Percentiles rank a stretch among this genome's conserved stretches.
Evolutionary conservation across 208 protist genomes (phyloP).

Genomic region (Leishmania gerbilli): DNA sequence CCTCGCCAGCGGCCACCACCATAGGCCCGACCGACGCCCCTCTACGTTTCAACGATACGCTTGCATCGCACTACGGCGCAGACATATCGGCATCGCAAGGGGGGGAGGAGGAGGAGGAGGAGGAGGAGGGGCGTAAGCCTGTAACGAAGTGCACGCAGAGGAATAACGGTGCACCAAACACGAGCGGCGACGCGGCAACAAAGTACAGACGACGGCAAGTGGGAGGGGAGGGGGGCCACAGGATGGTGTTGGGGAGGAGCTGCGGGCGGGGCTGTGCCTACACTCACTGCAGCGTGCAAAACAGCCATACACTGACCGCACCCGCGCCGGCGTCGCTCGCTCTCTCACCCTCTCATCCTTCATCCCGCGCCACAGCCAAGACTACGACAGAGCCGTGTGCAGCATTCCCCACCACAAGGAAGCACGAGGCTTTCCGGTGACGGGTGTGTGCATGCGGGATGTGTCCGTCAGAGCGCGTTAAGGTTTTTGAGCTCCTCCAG

Average conservation of each 20-base stretch:
- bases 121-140: neutral
- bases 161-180: neutral
- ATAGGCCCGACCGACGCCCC: neutral
- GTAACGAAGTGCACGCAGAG: neutral
- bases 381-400: neutral
- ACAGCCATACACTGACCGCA: neutral
- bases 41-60: neutral
- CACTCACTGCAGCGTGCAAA: neutral
- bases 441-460: neutral
- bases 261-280: neutral
- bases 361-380: neutral
- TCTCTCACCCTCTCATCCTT: neutral
- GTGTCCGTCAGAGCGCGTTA: slow-evolving; percentile 53
- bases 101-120: neutral
- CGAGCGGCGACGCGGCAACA: neutral
- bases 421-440: neutral
- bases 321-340: neutral
- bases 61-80: neutral
- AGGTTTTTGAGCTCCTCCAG: slow-evolving; percentile 58
- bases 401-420: neutral
- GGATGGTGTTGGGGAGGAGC: neutral
- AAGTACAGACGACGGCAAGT: neutral
- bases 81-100: neutral
- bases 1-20: neutral
- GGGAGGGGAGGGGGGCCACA: too few relatives aligned